Base-by-base conservation (phyloP, 805 yeast genomes). In the Candida berthetii region DNA sequence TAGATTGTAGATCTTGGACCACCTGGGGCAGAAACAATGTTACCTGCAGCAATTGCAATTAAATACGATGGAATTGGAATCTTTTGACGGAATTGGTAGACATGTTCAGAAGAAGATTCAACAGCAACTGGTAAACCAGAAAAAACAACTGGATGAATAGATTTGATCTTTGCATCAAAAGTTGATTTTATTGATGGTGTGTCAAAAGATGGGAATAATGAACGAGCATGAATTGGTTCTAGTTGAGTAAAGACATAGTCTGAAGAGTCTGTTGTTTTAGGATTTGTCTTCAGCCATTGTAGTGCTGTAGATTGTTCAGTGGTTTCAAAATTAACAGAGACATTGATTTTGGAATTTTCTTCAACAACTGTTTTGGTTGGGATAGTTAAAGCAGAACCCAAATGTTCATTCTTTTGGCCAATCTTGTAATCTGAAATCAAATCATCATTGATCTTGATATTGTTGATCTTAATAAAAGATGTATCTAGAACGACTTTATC, bases 181-280 rank as follows among this genome's bases (percentile, higher is more conserved):
- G 81, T 69, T 2, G 89, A 73, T 59, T 89, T 89, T 25, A 88
- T 72, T 0, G 91, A 73, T 2, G 96, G 96, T 0, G 96, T 88
- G 61, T 89, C 96, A 57, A 89, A 89, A 53, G 88, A 85, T 8
- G 96, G 96, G 65, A 85, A 82, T 55, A 88, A 70, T 14, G 91
- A 76, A 54, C 96, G 74, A 7, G 96, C 93, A 56, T 89, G 96
- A 48, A 85, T 88, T 31, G 96, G 89, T 65, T 89, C 95, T 57
- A 95, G 77, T 64, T 89, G 96, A 10, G 96, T 86, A 60, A 88
- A 89, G 43, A 89, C 69, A 34, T 56, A 56, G 37, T 56, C 59
- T 5, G 57, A 48, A 3, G 60, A 78, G 15, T 90, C 95, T 37
- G 80, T 80, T 8, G 95, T 84, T 51, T 81, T 85, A 40, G 71